phyloP scores from a whole-genome alignment of 495 filamentous ascomycete genomes.

The Jackrogersella multiformis region DNA sequence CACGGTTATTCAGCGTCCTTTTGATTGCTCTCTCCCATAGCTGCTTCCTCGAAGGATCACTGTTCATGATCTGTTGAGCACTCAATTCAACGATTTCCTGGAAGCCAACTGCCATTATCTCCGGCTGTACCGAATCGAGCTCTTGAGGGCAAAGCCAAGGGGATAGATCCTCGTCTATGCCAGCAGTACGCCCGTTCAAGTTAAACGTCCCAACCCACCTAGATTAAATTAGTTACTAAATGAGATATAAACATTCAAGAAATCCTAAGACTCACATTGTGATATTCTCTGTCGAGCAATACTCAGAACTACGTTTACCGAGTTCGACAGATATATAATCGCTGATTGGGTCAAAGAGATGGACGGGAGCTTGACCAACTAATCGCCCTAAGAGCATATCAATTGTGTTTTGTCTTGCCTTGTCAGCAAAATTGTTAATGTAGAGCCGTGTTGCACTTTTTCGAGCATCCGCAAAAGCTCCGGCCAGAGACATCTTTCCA shows the following conservation, averaged over 20 bases:
- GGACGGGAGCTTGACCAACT: slow-evolving; percentile 82
- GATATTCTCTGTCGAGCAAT: slow-evolving; percentile 59
- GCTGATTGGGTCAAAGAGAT: slow-evolving; percentile 92
- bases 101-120: slow-evolving; percentile 89
- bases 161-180: slow-evolving; percentile 80
- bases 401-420: slow-evolving; percentile 90
- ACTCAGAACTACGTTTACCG: slow-evolving; percentile 64
- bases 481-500: slow-evolving; percentile 95
- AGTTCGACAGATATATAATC: slow-evolving; percentile 85
- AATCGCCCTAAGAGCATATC: slow-evolving; percentile 88
- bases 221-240: slow-evolving; percentile 53
- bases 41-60: slow-evolving; percentile 85
- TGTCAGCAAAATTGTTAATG: slow-evolving; percentile 97
- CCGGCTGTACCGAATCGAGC: slow-evolving; percentile 65
- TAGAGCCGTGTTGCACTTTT: slow-evolving; percentile 94
- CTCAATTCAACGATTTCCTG: slow-evolving; percentile 98
- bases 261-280: slow-evolving; percentile 51
- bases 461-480: slow-evolving; percentile 91
- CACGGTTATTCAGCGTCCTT: slow-evolving; percentile 74
- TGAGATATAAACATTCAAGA: slow-evolving; percentile 30
- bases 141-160: slow-evolving; percentile 77
- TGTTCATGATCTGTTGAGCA: slow-evolving; percentile 99
- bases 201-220: slow-evolving; percentile 95
- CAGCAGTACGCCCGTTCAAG: slow-evolving; percentile 82
- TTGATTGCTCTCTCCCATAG: slow-evolving; percentile 87